phyloP scores from a whole-genome alignment of 768 basidiomycete genomes.

The Suillus clintonianus region DNA sequence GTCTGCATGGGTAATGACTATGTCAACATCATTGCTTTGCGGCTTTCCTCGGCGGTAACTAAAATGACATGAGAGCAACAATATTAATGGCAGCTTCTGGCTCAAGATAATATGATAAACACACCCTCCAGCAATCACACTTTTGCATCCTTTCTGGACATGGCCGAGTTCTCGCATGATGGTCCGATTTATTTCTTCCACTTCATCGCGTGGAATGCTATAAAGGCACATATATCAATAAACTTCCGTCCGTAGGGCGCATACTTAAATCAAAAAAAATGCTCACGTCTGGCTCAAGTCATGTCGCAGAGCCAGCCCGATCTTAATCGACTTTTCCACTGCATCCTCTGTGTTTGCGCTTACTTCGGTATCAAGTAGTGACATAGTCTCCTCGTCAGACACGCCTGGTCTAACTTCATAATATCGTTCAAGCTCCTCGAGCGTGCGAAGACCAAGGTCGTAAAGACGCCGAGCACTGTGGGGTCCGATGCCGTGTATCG shows the following conservation, averaged over 20 bases:
- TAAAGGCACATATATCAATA: neutral
- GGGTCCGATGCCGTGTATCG: slow-evolving; percentile 76
- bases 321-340: slow-evolving; percentile 47
- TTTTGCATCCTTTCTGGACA: slow-evolving; percentile 66
- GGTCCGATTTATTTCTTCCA: slow-evolving; percentile 70
- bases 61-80: neutral
- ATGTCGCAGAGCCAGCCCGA: slow-evolving; percentile 58
- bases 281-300: slow-evolving; percentile 55
- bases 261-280: neutral
- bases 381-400: slow-evolving; percentile 20
- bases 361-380: slow-evolving; percentile 22
- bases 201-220: slow-evolving; percentile 75
- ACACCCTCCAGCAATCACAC: slow-evolving; percentile 83
- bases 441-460: slow-evolving; percentile 61
- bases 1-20: slow-evolving; percentile 79
- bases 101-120: slow-evolving; percentile 19
- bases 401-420: slow-evolving; percentile 48
- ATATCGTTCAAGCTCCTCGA: slow-evolving; percentile 69
- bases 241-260: neutral
- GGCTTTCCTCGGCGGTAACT: slow-evolving; percentile 87
- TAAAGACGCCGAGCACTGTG: slow-evolving; percentile 67
- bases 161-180: slow-evolving; percentile 67
- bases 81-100: neutral
- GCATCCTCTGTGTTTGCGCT: slow-evolving; percentile 24
- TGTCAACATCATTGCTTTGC: slow-evolving; percentile 84